Conservation (phyloP, 768 basidiomycete species). For the Suillus brevipes region DNA sequence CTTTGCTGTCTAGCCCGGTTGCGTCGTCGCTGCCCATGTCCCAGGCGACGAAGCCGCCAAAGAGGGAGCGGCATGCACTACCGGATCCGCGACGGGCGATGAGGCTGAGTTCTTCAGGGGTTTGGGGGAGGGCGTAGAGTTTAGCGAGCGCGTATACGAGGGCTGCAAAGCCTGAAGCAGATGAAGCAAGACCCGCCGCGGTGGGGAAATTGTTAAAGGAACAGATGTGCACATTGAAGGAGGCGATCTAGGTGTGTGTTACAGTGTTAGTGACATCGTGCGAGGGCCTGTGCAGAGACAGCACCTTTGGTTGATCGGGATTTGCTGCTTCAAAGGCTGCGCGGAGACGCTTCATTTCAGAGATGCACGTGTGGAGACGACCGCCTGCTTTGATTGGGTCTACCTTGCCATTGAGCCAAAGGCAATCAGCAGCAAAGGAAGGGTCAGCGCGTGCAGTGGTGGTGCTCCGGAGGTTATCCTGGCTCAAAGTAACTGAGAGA, state of each 20-base stretch:
- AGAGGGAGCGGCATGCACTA: conserved; percentile 96
- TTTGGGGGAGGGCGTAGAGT: conserved; percentile 78
- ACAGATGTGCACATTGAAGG: conserved; percentile 79
- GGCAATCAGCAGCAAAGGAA: conserved; percentile 68
- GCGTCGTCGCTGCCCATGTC: conserved; percentile 59
- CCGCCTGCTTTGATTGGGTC: conserved; percentile 85
- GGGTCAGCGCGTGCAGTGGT: conserved; percentile 88
- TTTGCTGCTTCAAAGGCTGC: conserved; percentile 72
- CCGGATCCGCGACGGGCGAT: conserved; percentile 98
- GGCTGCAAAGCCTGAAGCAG: conserved; percentile 95
- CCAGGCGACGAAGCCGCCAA: conserved; percentile 98
- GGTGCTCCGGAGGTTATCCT: conserved; percentile 92
- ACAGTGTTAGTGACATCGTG: conserved; percentile 6
- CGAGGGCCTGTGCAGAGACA: conserved; percentile 11
- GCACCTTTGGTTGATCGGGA: conserved; percentile 64
- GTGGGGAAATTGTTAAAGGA: conserved; percentile 99
- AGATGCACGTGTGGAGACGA: conserved; percentile 80
- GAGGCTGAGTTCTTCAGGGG: conserved; percentile 81
- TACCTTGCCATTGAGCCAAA: conserved; percentile 95
- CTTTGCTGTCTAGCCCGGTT: conserved; percentile 84
- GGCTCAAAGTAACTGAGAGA: conserved; percentile 95
- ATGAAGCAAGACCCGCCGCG: conserved; percentile 96
- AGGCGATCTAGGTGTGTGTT: conserved; percentile 52
- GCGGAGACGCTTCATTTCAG: conserved; percentile 80
- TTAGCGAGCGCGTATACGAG: conserved; percentile 86